Base-by-base conservation (phyloP, 176 grass and related monocot species). In the Ananas comosus region DNA sequence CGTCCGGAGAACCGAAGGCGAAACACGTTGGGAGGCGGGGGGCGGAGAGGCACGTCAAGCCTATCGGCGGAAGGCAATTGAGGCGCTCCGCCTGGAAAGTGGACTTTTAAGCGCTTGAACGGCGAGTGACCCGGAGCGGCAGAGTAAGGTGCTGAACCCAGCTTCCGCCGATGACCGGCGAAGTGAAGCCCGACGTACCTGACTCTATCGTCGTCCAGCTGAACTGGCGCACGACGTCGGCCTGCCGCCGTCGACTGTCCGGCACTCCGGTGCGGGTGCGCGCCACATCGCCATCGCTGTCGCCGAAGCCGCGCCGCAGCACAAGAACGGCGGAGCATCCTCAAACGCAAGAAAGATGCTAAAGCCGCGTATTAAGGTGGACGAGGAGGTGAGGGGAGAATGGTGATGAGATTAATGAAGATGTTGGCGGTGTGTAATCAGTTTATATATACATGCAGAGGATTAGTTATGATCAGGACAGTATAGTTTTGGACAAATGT, bases 1-100 rank as follows among this genome's bases (percentile, higher is more conserved):
- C 86, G 48, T 94, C n/a, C 86, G 75, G 85, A 94, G 75, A 86
- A 94, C 83, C 91, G 23, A 94, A 94, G 86, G 54, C 80, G 83
- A 33, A 94, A 83, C 52, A 94, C 27, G 73, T 87, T 74, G n/a
- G 83, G 86, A 77, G 91, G 33, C 5, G 25, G 22, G 81, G 81
- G 78, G 48, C 82, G 78, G 83, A 77, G 69, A 9, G 89, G 86
- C 48, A 94, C 86, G 47, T 84, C 65, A 27, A 94, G 91, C n/a
- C 78, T 94, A 86, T 67, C 79, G 86, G 12, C 71, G 77, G 86
- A 94, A 94, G 63, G 82, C 77, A 59, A 78, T 74, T 78, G 18
- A 94, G 81, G 61, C 91, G 80, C 75, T 94, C 91, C n/a, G n/a
- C 71, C 91, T 94, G 86, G 78, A 73, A 83, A 72, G 83, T 75